These are phyloP conservation scores for Penicillium subrubescens DNA, from an alignment of 495 filamentous ascomycete genomes.

Conservation along the genomic window DNA sequence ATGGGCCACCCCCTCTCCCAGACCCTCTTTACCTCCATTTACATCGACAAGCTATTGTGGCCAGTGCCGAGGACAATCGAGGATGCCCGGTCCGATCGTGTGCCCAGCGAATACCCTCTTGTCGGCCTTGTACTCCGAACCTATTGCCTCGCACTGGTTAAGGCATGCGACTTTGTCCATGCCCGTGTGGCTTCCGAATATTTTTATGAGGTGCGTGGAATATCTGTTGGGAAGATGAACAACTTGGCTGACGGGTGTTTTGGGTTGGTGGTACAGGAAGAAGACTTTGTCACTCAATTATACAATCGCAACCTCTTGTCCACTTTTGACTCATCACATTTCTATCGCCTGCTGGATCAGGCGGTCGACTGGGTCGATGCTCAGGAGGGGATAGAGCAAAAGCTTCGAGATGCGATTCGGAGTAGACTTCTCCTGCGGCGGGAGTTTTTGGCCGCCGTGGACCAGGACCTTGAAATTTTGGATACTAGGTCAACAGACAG, in stretches of 20 bases:
- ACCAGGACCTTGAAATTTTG: conserved; percentile 46
- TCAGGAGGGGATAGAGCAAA: conserved; percentile 47
- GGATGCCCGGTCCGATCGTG: conserved; percentile 67
- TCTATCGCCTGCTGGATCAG: conserved; percentile 60
- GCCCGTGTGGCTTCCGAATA: conserved; percentile 72
- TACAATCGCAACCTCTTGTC: conserved; percentile 79
- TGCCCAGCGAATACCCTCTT: conserved; percentile 50
- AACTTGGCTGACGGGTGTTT: background rate
- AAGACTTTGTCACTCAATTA: conserved; percentile 91
- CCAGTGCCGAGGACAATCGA: conserved; percentile 66
- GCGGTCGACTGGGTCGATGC: conserved; percentile 58
- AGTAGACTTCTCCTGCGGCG: conserved; percentile 65
- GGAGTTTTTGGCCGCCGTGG: conserved; percentile 58
- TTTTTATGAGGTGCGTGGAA: conserved; percentile 76
- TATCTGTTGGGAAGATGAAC: background rate
- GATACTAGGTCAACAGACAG: conserved; percentile 39
- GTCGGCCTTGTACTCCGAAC: conserved; percentile 72
- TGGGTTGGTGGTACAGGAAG: conserved; percentile 61
- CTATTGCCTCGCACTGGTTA: conserved; percentile 84
- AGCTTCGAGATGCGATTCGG: conserved; percentile 60
- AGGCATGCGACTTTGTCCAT: conserved; percentile 80
- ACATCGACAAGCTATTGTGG: conserved; percentile 82
- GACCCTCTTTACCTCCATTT: conserved; percentile 90
- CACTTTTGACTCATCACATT: conserved; percentile 55
- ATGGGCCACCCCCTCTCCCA: conserved; percentile 91